These are phyloP conservation scores for Jackrogersella minutella DNA, from an alignment of 495 filamentous ascomycete genomes.

Conservation along the genomic window DNA sequence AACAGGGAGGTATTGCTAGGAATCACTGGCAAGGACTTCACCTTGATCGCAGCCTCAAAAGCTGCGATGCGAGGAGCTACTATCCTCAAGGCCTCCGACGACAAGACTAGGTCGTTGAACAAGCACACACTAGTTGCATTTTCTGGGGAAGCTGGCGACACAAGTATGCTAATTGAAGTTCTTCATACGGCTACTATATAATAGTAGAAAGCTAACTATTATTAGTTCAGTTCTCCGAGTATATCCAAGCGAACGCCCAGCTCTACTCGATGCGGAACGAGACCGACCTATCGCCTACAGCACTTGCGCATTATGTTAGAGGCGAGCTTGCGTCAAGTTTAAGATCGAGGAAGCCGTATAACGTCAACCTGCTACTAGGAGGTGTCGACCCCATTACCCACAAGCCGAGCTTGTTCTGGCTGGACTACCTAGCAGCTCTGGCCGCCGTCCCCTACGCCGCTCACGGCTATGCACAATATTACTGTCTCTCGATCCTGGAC, in stretches of 20 bases:
- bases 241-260: constrained; percentile 96
- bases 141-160: constrained; percentile 95
- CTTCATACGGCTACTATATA: neutral
- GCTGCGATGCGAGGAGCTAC: constrained; percentile 97
- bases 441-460: constrained; percentile 93
- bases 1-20: constrained; percentile 96
- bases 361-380: constrained; percentile 92
- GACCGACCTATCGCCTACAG: constrained; percentile 85
- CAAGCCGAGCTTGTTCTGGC: constrained; percentile 92
- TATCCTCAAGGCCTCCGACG: constrained; percentile 93
- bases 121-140: constrained; percentile 96
- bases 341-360: constrained; percentile 91
- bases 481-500: constrained; percentile 94
- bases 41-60: constrained; percentile 95
- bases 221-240: constrained; percentile 97
- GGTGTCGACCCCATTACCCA: constrained; percentile 88
- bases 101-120: constrained; percentile 93
- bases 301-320: constrained; percentile 90
- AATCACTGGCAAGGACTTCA: constrained; percentile 98
- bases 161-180: constrained; percentile 70
- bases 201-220: constrained; percentile 45
- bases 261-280: constrained; percentile 99
- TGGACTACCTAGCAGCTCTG: constrained; percentile 92
- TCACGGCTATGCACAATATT: constrained; percentile 98
- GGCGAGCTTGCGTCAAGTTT: constrained; percentile 89